phyloP scores from a whole-genome alignment of 2,329 filamentous ascomycete genomes.

The Alternaria hordeiaustralica region DNA sequence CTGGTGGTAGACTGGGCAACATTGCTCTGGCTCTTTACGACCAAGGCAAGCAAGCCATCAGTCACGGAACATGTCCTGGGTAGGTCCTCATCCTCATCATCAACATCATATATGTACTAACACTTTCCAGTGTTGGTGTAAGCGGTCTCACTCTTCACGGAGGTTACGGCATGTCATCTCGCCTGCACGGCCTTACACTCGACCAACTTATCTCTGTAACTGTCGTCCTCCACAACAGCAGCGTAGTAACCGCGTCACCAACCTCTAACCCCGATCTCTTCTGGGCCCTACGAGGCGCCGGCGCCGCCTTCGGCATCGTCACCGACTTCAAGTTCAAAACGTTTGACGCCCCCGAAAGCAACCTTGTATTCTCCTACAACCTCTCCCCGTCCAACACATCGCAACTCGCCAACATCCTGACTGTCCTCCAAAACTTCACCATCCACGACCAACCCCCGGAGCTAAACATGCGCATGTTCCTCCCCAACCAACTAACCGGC shows the following conservation, averaged over 20 bases:
- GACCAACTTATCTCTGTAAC: constrained; percentile 32
- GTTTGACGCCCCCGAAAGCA: constrained; percentile 31
- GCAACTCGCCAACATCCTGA: constrained; percentile 24
- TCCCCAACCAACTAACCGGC: constrained; percentile 25
- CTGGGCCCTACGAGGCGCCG: constrained; percentile 50
- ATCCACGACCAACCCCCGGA: constrained; percentile 28
- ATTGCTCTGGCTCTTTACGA: constrained; percentile 35
- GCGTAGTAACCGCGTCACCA: constrained; percentile 43
- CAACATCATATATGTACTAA: neutral
- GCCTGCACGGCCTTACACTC: constrained; percentile 31
- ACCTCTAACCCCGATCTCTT: constrained; percentile 48
- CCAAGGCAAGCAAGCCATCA: constrained; percentile 49
- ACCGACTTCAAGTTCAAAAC: constrained; percentile 44
- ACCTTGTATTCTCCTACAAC: constrained; percentile 33
- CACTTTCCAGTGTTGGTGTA: constrained; percentile 32
- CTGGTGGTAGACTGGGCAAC: constrained; percentile 55
- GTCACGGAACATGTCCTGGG: constrained; percentile 60
- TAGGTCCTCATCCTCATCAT: constrained; percentile 33
- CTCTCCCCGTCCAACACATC: constrained; percentile 20
- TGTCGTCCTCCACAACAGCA: constrained; percentile 45
- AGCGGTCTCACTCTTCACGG: constrained; percentile 36
- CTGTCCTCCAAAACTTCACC: constrained; percentile 32
- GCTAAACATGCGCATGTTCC: constrained; percentile 37
- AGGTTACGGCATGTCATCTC: constrained; percentile 37
- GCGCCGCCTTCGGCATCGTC: constrained; percentile 50